These are phyloP conservation scores for Nematocida ausubeli DNA, from an alignment of 371 early-diverging fungal species.

Conservation along the genomic window DNA sequence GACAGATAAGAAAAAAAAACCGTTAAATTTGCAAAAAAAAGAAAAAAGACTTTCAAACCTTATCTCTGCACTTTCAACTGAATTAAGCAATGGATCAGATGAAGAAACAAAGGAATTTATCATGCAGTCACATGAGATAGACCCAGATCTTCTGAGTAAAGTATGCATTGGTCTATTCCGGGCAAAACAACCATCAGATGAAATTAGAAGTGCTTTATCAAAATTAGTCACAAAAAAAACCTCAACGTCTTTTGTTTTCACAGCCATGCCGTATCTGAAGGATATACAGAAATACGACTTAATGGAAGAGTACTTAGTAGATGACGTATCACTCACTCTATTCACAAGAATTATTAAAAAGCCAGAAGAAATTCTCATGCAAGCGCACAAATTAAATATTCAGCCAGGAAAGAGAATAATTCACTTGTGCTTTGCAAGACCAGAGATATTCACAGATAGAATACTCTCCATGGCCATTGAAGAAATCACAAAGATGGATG, in stretches of 20 bases:
- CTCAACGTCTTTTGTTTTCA: slow-evolving; percentile 17
- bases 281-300: slow-evolving; percentile 7
- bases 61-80: background rate
- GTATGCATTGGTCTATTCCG: slow-evolving; percentile 41
- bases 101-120: slow-evolving; percentile 5
- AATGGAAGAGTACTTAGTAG: slow-evolving; percentile 21
- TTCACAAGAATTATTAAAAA: slow-evolving; percentile 17
- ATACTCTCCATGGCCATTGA: slow-evolving; percentile 16
- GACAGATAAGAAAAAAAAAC: slow-evolving; percentile 13
- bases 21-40: slow-evolving; percentile 28
- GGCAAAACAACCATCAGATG: slow-evolving; percentile 9
- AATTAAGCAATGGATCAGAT: slow-evolving; percentile 24
- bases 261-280: slow-evolving; percentile 25
- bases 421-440: background rate
- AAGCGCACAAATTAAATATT: background rate
- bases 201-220: background rate
- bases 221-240: background rate
- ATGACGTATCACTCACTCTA: slow-evolving; percentile 34
- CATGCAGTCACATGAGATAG: slow-evolving; percentile 1
- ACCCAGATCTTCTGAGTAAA: slow-evolving; percentile 39
- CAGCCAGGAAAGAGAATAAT: background rate
- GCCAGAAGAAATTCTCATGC: slow-evolving; percentile 16
- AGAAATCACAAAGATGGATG: background rate
- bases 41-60: slow-evolving; percentile 19
- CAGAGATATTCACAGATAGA: slow-evolving; percentile 41